phyloP scores from a whole-genome alignment of 176 grass and related monocot species.

The Triticum dicoccoides region DNA sequence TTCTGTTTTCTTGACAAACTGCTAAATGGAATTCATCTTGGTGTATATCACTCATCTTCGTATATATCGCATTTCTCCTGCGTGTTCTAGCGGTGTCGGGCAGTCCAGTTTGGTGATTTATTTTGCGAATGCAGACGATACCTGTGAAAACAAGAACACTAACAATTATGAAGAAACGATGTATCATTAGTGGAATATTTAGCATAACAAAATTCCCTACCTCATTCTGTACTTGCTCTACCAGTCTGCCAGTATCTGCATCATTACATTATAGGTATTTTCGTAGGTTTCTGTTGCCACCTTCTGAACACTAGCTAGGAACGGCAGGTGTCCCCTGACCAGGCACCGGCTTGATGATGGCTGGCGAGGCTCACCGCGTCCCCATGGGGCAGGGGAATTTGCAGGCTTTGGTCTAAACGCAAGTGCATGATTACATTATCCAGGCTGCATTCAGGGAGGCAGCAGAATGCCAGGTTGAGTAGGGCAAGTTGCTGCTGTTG shows the following conservation, averaged over 20 bases:
- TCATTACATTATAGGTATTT: neutral
- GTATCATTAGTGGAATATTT: neutral
- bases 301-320: neutral
- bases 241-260: neutral
- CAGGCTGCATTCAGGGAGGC: neutral
- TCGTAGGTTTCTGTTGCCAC: conserved; percentile 15
- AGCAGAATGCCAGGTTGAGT: conserved; percentile 16
- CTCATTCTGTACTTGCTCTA: neutral
- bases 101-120: no score
- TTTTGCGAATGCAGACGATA: neutral
- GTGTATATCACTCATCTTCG: no score
- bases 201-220: neutral
- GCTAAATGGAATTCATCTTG: no score
- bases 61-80: no score
- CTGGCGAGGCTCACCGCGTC: neutral
- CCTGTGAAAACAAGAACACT: neutral
- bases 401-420: neutral
- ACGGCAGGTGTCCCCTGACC: conserved; percentile 3
- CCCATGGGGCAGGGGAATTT: conserved; percentile 24
- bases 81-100: no score
- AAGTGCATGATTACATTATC: conserved; percentile 7
- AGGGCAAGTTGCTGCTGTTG: conserved; percentile 5
- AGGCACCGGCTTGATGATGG: conserved; percentile 12
- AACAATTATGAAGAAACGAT: neutral
- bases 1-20: no score